These are phyloP conservation scores for Yamadazyma dendronema DNA, from an alignment of 1,139 yeast genomes.

Conservation along the genomic window DNA sequence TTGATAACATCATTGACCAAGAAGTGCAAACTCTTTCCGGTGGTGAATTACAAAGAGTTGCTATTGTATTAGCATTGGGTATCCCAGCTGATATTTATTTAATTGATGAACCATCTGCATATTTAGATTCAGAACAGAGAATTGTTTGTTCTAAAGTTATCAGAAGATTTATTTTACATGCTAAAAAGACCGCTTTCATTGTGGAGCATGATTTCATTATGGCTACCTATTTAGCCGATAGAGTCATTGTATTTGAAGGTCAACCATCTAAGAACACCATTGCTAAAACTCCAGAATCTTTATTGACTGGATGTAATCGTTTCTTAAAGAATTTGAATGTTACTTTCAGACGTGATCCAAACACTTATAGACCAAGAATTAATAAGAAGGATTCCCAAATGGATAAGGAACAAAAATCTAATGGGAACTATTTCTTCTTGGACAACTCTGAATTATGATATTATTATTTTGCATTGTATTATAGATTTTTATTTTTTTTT, in stretches of 20 bases:
- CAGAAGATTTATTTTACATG: conserved; percentile 91
- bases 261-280: conserved; percentile 77
- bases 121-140: conserved; percentile 99
- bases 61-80: conserved; percentile 93
- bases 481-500: conserved; percentile 3
- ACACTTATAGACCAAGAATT: conserved; percentile 96
- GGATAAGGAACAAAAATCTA: conserved; percentile 93
- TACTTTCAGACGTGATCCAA: conserved; percentile 98
- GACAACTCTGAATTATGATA: conserved; percentile 49
- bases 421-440: conserved; percentile 94
- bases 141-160: conserved; percentile 97
- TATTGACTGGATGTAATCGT: conserved; percentile 94
- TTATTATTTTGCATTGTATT: conserved; percentile 7
- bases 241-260: conserved; percentile 98
- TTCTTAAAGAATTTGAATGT: conserved; percentile 96
- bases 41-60: conserved; percentile 99
- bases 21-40: conserved; percentile 97
- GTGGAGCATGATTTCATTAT: conserved; percentile 99
- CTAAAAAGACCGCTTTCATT: conserved; percentile 95
- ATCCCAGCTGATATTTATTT: conserved; percentile 92
- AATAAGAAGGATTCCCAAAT: conserved; percentile 96
- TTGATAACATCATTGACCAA: conserved; percentile 93
- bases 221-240: conserved; percentile 98
- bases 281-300: conserved; percentile 87
- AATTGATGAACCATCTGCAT: conserved; percentile 98